Evolutionary conservation across 1,284 basidiomycete species (phyloP).

Genomic region (Boletus mariae): DNA sequence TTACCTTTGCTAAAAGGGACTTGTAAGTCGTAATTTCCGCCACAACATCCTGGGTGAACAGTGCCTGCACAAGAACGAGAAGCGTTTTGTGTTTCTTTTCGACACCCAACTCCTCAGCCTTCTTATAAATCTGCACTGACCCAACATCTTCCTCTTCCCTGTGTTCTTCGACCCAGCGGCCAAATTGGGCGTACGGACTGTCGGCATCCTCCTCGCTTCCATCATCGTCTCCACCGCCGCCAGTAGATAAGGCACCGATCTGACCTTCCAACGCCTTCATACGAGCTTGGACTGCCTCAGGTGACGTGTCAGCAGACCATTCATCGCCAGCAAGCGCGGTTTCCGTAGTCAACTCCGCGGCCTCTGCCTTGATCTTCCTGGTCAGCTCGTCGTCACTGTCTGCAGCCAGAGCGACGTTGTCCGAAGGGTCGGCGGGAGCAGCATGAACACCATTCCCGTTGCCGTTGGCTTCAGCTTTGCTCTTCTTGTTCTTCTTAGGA

Average conservation of each 20-base stretch:
- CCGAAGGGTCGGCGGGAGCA: conserved; percentile 21
- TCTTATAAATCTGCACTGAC: conserved; percentile 76
- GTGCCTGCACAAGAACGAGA: conserved; percentile 80
- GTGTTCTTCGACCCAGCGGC: conserved; percentile 85
- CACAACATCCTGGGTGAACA: conserved; percentile 80
- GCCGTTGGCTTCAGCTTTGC: conserved; percentile 46
- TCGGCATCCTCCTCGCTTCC: conserved; percentile 86
- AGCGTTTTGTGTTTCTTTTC: conserved; percentile 96
- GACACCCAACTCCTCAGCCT: conserved; percentile 89
- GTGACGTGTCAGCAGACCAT: conserved; percentile 89
- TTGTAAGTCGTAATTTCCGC: conserved; percentile 73
- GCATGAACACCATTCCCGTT: conserved; percentile 46
- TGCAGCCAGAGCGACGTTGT: conserved; percentile 40
- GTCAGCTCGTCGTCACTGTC: conserved; percentile 82
- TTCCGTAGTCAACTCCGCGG: conserved; percentile 70
- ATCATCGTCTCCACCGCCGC: conserved; percentile 55
- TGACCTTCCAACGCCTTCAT: conserved; percentile 73
- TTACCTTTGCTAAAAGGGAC: conserved; percentile 79
- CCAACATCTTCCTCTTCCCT: conserved; percentile 48
- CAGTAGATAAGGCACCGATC: conserved; percentile 44
- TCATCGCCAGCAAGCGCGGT: conserved; percentile 65
- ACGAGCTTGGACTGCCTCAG: conserved; percentile 88
- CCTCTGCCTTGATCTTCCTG: conserved; percentile 81
- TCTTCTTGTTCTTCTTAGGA: conserved; percentile 81
- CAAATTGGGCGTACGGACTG: conserved; percentile 84